Conservation (phyloP, 495 filamentous ascomycete species). For the Hyaloscypha finlandica region DNA sequence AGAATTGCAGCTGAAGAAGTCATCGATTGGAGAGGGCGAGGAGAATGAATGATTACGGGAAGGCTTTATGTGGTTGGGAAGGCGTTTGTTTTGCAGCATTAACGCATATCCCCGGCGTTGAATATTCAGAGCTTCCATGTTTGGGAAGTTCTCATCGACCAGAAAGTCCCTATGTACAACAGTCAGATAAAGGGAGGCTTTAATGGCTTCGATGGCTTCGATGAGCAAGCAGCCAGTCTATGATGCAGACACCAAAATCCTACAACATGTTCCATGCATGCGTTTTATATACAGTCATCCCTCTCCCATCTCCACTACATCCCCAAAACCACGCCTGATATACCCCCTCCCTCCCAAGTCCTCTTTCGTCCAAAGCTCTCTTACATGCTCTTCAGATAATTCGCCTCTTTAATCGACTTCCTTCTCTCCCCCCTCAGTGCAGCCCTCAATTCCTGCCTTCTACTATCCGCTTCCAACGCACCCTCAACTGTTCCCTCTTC, state of each 20-base stretch:
- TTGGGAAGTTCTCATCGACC: background rate
- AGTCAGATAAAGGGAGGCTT: constrained; percentile 3
- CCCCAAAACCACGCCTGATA: background rate
- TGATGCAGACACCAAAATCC: constrained; percentile 13
- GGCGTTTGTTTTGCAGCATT: background rate
- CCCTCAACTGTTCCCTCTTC: constrained; percentile 58
- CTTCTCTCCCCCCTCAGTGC: constrained; percentile 73
- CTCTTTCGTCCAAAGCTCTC: background rate
- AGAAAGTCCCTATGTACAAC: background rate
- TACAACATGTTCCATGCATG: background rate
- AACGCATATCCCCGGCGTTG: background rate
- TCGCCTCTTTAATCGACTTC: constrained; percentile 83
- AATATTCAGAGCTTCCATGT: background rate
- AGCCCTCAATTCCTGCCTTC: constrained; percentile 65
- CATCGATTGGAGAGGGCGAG: constrained; percentile 47
- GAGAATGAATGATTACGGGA: constrained; percentile 38
- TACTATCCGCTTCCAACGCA: constrained; percentile 56
- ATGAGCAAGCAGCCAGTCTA: constrained; percentile 9
- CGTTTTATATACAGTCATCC: background rate
- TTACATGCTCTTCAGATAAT: constrained; percentile 65
- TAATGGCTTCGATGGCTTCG: constrained; percentile 2
- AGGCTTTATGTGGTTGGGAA: background rate
- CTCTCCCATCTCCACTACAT: background rate
- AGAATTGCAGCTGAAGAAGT: constrained; percentile 61
- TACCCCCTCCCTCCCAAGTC: too few species aligned